phyloP scores from a whole-genome alignment of 2,329 filamentous ascomycete genomes.

The Magnaporthiopsis rhizophila region DNA sequence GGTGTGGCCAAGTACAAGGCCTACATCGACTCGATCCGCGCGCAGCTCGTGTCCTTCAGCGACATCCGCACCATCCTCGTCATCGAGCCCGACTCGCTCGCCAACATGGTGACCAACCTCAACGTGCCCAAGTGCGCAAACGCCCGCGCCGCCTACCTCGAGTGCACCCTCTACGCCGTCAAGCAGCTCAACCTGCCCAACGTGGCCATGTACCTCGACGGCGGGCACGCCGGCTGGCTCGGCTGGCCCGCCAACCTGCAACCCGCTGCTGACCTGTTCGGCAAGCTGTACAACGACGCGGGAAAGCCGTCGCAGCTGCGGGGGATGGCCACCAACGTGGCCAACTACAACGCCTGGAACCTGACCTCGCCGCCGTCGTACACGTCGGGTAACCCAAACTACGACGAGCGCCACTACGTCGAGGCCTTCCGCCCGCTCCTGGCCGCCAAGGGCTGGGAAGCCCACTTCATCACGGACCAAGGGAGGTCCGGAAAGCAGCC shows the following conservation, averaged over 20 bases:
- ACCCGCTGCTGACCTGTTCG: conserved; percentile 38
- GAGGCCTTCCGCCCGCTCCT: conserved; percentile 58
- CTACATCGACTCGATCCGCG: conserved; percentile 43
- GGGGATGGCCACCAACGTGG: conserved; percentile 50
- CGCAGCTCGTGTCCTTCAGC: conserved; percentile 32
- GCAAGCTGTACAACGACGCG: conserved; percentile 39
- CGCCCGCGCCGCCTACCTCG: conserved; percentile 39
- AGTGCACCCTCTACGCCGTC: conserved; percentile 42
- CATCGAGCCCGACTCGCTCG: conserved; percentile 50
- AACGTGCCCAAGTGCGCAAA: conserved; percentile 40
- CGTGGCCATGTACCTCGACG: conserved; percentile 51
- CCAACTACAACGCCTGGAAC: conserved; percentile 47
- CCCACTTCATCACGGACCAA: conserved; percentile 41
- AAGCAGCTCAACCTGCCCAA: conserved; percentile 44
- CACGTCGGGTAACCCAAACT: conserved; percentile 35
- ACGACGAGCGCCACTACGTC: conserved; percentile 50
- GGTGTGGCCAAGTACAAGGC: conserved; percentile 45
- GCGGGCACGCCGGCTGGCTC: conserved; percentile 51
- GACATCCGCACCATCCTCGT: conserved; percentile 34
- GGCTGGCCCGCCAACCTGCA: conserved; percentile 47
- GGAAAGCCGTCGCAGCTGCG: conserved; percentile 41
- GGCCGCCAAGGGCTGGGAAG: conserved; percentile 33
- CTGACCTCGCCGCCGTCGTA: conserved; percentile 34
- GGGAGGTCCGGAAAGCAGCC: conserved; percentile 51
- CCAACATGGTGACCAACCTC: conserved; percentile 50